Conservation (phyloP, 129 eudicot genomes). For the Calendula officinalis region DNA sequence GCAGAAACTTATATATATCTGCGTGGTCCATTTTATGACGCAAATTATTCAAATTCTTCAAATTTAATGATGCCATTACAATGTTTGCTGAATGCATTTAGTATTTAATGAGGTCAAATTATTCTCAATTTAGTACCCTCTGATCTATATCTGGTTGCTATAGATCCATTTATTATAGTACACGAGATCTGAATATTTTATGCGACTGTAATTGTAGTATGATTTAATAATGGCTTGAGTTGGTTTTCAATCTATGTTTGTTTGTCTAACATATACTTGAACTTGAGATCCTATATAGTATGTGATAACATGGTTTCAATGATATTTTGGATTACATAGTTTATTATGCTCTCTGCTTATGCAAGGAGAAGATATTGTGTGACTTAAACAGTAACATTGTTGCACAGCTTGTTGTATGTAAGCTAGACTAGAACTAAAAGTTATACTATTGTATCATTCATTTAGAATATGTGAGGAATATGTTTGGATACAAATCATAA, state of each 20-base stretch:
- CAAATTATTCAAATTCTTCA: neutral
- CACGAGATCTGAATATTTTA: conserved; percentile 37
- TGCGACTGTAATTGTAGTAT: neutral
- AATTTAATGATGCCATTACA: neutral
- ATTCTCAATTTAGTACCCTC: neutral
- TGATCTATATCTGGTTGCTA: conserved; percentile 46
- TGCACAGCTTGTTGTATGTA: no score
- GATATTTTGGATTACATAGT: neutral
- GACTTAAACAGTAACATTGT: neutral
- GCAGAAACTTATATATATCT: neutral
- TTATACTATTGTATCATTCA: neutral
- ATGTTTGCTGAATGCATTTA: neutral
- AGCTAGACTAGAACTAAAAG: neutral
- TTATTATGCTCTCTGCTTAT: conserved; percentile 1
- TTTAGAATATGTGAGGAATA: neutral
- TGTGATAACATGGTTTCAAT: conserved; percentile 1
- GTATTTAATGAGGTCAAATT: neutral
- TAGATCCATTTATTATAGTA: conserved; percentile 56
- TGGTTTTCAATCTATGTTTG: neutral
- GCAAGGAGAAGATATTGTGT: no score
- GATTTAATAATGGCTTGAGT: neutral
- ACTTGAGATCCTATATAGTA: no score
- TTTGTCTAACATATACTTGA: conserved; percentile 3
- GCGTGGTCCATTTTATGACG: neutral
- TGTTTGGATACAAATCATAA: neutral